Conservation (phyloP, 164 flowering plant genomes). For the Cinnamomum chago region DNA sequence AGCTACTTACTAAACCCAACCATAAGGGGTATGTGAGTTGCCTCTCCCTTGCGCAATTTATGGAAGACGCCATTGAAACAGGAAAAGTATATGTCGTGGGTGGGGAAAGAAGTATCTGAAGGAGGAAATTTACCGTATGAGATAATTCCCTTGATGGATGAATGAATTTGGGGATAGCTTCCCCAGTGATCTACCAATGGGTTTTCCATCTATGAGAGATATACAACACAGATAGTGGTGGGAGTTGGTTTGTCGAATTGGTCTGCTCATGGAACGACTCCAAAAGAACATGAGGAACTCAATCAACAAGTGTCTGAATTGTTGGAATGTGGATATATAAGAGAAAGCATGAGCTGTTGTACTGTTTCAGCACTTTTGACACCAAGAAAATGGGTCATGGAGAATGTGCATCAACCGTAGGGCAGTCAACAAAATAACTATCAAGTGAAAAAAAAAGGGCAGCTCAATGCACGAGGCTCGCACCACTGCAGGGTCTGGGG, state of each 20-base stretch:
- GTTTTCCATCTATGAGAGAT: slow-evolving; percentile 5
- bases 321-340: background rate
- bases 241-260: background rate
- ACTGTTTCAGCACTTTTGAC: background rate
- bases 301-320: slow-evolving; percentile 4
- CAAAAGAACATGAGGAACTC: background rate
- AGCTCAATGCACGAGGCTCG: no score
- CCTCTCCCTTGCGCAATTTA: background rate
- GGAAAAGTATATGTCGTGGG: background rate
- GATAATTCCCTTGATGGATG: background rate
- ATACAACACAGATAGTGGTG: background rate
- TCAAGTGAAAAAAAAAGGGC: background rate
- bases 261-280: background rate
- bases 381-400: slow-evolving; percentile 5
- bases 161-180: slow-evolving; percentile 1
- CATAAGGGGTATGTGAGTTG: background rate
- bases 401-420: background rate
- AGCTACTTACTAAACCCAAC: background rate
- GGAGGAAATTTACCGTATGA: background rate
- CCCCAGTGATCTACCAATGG: background rate
- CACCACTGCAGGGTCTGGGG: no score
- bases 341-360: slow-evolving; percentile 12
- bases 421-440: slow-evolving; percentile 6
- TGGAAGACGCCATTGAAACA: background rate
- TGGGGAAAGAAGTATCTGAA: background rate